Evolutionary conservation across 345 rosid genomes (phyloP), one percentile per base, ranked within the genome.

Genomic region (Murraya koenigii): DNA sequence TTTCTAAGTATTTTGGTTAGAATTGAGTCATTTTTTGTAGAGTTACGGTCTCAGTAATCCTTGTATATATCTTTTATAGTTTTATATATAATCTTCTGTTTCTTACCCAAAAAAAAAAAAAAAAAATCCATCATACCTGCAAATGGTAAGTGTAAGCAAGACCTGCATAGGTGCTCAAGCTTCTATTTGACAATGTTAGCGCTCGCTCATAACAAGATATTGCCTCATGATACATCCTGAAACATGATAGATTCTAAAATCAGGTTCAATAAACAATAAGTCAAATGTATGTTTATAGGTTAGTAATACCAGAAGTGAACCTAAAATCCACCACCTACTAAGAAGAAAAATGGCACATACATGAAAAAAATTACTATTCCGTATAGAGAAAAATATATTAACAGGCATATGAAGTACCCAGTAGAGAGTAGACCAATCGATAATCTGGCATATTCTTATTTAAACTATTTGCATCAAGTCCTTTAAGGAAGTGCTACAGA

Each of bases 111-210:
- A 30, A 30, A 63, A 58, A 17, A n/a, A n/a, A n/a, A n/a, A n/a
- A n/a, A n/a, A n/a, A n/a, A n/a, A n/a, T 49, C 52, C 79, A 75
- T 44, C 41, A 68, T 87, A 95, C 99, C 98, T 90, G 97, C 86
- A 96, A 81, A 84, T 92, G 97, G 75, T 90, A 92, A 32, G 97
- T 90, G 87, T 91, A 96, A n/a, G 99, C 99, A 79, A 96, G 93
- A 77, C 99, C 99, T 0, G 97, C 91, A 84, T 92, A 94, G 66
- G 99, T 94, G 84, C 97, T 91, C 86, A 91, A 84, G 77, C 98
- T 94, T 86, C 84, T 87, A 33, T 91, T 83, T 76, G 95, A 96
- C 79, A 96, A 78, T 8, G 94, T 78, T 75, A 96, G 94, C 25
- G 98, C 97, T 87, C 82, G 88, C 89, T 94, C 97, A 69, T 96